These are phyloP conservation scores for Phytophthora brassicae DNA, from an alignment of 352 stramenopile species.

Conservation along the genomic window DNA sequence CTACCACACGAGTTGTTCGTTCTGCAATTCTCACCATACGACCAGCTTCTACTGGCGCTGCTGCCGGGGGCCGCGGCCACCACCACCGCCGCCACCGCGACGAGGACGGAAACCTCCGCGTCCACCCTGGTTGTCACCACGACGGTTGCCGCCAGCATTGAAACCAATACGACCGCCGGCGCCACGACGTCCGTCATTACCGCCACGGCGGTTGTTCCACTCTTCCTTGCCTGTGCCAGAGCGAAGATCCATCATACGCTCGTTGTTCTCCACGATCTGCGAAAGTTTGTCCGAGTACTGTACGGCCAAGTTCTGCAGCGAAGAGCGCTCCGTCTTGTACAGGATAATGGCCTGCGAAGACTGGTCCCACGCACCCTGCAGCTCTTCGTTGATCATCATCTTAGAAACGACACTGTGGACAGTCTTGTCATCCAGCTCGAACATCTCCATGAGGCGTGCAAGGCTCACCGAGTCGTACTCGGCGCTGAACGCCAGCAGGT, in stretches of 20 bases:
- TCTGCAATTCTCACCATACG: constrained; percentile 23
- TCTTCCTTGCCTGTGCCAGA: constrained; percentile 69
- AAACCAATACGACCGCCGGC: constrained; percentile 41
- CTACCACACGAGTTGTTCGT: constrained; percentile 15
- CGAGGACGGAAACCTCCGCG: constrained; percentile 47
- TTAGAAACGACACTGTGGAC: constrained; percentile 98
- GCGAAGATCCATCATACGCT: constrained; percentile 87
- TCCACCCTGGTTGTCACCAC: constrained; percentile 54
- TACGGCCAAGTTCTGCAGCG: constrained; percentile 94
- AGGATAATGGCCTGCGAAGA: constrained; percentile 96
- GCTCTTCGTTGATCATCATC: constrained; percentile 99
- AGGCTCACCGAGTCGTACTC: constrained; percentile 97
- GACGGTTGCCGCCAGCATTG: constrained; percentile 34
- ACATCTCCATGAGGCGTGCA: constrained; percentile 95
- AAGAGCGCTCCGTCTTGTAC: constrained; percentile 93
- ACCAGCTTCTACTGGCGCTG: constrained; percentile 44
- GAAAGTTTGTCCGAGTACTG: constrained; percentile 96
- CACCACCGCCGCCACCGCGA: constrained; percentile 41
- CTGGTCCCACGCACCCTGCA: constrained; percentile 97
- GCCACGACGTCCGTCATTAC: constrained; percentile 38
- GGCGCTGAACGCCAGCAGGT: constrained; percentile 94
- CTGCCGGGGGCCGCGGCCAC: constrained; percentile 38
- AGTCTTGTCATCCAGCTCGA: constrained; percentile 95
- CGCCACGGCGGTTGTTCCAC: constrained; percentile 58
- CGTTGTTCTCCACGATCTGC: constrained; percentile 89